Evolutionary conservation across 2,329 filamentous ascomycete genomes (phyloP), one percentile per base, ranked within the genome.

Genomic region (Fusarium irregulare): DNA sequence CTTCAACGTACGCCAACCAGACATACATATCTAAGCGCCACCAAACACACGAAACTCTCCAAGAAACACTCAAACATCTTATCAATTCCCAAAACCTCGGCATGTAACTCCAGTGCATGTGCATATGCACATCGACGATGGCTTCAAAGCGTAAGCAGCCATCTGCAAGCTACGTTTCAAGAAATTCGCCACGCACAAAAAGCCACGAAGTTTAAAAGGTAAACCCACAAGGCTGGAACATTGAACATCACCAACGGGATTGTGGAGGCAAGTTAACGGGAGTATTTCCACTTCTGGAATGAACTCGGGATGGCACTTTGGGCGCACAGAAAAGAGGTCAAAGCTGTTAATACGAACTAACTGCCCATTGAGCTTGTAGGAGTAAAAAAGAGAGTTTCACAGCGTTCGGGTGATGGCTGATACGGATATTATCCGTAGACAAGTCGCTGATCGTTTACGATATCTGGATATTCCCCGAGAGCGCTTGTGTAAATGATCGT

Each of bases 181-280:
- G 49, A 37, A 37, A 53, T 53, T n/a, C 1, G 49, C 49, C 49
- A 53, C 49, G 18, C 42, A 44, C 20, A 23, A 48, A n/a, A 27
- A 58, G 40, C 62, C 51, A 60, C 49, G 6, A 40, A 34, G n/a
- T 9, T 6, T 18, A 11, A 16, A 12, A 8, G 25, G 28, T 6
- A 30, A 30, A 48, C 40, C 66, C 61, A 67, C 53, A 70, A 70
- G 67, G 67, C 67, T 70, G 67, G 64, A 56, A 68, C 42, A 34
- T 45, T 41, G 28, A 37, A 51, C 45, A 41, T 47, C 34, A 40
- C 27, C 12, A 30, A 14, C 13, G 28, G 21, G 37, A 21, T 0
- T 68, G 67, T 64, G 67, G 67, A 71, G 59, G 67, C 55, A 51
- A 69, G 54, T 34, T 56, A 57, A 28, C 64, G 64, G 68, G 37